Conservation (phyloP, 345 rosid genomes). For the Eucalyptus polyanthemos region DNA sequence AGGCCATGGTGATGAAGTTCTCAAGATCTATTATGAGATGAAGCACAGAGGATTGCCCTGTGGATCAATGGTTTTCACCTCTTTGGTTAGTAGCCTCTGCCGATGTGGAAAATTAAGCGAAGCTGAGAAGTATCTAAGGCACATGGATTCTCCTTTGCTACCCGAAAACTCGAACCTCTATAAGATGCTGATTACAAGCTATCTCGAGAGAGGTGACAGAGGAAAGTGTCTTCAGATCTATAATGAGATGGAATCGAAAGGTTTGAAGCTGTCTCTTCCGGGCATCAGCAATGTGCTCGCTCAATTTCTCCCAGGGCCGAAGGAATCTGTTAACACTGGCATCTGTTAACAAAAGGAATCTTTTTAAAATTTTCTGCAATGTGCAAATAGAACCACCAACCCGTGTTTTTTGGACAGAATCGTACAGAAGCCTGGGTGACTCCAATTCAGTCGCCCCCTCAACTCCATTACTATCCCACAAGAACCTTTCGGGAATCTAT, state of each 20-base stretch:
- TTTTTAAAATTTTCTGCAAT: neutral
- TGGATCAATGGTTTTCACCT: slow-evolving; percentile 14
- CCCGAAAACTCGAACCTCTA: slow-evolving; percentile 22
- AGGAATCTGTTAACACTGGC: neutral
- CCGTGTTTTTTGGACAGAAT: neutral
- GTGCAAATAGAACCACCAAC: neutral
- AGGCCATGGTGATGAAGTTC: slow-evolving; percentile 34
- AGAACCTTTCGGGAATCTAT: neutral
- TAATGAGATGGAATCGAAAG: slow-evolving; percentile 30
- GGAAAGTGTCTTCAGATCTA: slow-evolving; percentile 13
- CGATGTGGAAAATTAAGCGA: slow-evolving; percentile 28
- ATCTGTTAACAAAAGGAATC: neutral
- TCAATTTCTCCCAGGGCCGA: neutral
- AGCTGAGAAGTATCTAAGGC: slow-evolving; percentile 44
- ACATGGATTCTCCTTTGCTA: slow-evolving; percentile 21
- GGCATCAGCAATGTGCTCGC: neutral
- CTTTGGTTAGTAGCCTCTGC: slow-evolving; percentile 37
- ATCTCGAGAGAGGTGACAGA: slow-evolving; percentile 10
- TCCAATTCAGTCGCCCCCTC: neutral
- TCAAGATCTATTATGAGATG: slow-evolving; percentile 70
- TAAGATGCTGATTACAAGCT: slow-evolving; percentile 16
- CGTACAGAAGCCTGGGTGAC: neutral
- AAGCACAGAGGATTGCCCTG: slow-evolving; percentile 30
- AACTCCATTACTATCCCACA: neutral
- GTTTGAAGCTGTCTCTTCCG: slow-evolving; percentile 2